These are phyloP conservation scores for Fusarium papillatum DNA, from an alignment of 2,329 filamentous ascomycete genomes.

Conservation along the genomic window DNA sequence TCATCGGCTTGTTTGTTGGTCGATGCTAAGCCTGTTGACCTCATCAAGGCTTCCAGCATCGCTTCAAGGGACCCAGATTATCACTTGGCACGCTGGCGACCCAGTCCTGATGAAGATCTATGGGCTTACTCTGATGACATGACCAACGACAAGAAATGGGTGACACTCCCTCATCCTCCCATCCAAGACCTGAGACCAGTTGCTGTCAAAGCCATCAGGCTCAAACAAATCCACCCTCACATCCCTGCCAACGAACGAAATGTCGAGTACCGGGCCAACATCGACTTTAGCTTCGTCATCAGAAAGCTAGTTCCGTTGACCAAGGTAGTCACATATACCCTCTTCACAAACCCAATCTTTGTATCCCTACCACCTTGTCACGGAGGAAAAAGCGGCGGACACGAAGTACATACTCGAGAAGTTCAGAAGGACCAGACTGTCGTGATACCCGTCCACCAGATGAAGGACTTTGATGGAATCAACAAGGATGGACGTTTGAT, in stretches of 20 bases:
- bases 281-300: slow-evolving; percentile 14
- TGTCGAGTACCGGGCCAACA: slow-evolving; percentile 12
- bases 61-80: neutral
- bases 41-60: neutral
- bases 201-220: slow-evolving; percentile 6
- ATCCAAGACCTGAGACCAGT: slow-evolving; percentile 11
- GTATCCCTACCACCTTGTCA: slow-evolving; percentile 5
- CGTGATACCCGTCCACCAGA: neutral
- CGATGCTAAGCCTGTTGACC: neutral
- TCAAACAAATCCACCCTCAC: neutral
- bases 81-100: neutral
- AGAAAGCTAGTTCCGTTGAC: slow-evolving; percentile 3
- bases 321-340: slow-evolving; percentile 5
- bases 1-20: neutral
- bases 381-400: neutral
- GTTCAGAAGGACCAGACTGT: neutral
- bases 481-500: slow-evolving; percentile 2
- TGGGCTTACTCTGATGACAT: neutral
- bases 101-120: neutral
- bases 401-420: slow-evolving; percentile 5
- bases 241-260: neutral
- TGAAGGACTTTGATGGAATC: slow-evolving; percentile 1
- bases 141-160: slow-evolving; percentile 5
- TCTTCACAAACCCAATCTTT: slow-evolving; percentile 15
- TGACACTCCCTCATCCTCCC: slow-evolving; percentile 2